phyloP scores from a whole-genome alignment of 495 filamentous ascomycete species.

The Annulohypoxylon maeteangense region DNA sequence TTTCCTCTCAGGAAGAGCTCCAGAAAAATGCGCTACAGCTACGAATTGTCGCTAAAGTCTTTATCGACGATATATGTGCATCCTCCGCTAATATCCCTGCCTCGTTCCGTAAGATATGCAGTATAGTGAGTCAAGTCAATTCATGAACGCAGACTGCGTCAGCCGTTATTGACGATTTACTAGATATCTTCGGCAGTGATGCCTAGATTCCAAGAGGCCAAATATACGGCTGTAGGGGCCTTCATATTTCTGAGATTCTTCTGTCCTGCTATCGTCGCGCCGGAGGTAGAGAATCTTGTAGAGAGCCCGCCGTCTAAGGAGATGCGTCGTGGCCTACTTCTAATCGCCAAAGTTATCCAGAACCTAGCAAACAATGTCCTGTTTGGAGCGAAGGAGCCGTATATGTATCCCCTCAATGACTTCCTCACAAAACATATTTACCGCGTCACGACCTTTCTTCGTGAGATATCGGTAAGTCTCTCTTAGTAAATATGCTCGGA shows the following conservation, averaged over 20 bases:
- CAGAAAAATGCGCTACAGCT: conserved; percentile 69
- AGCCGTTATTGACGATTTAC: conserved; percentile 2
- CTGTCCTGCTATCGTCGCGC: conserved; percentile 74
- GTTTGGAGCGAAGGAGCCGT: conserved; percentile 75
- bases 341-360: conserved; percentile 75
- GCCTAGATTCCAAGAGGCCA: conserved; percentile 71
- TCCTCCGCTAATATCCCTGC: conserved; percentile 67
- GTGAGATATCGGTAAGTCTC: conserved; percentile 67
- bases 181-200: conserved; percentile 68
- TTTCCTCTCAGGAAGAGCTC: conserved; percentile 66
- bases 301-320: conserved; percentile 67
- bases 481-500: neutral
- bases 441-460: conserved; percentile 68
- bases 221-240: conserved; percentile 74
- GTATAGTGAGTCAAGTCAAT: conserved; percentile 57
- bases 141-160: neutral
- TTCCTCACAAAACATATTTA: conserved; percentile 73
- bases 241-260: conserved; percentile 78
- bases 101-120: conserved; percentile 72
- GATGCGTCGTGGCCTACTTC: conserved; percentile 70
- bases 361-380: conserved; percentile 76
- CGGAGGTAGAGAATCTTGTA: conserved; percentile 72
- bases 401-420: conserved; percentile 73
- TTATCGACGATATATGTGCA: conserved; percentile 72
- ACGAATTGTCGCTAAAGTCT: conserved; percentile 69